These are phyloP conservation scores for Funneliformis geosporum DNA, from an alignment of 192 early-diverging fungal species.

Conservation along the genomic window DNA sequence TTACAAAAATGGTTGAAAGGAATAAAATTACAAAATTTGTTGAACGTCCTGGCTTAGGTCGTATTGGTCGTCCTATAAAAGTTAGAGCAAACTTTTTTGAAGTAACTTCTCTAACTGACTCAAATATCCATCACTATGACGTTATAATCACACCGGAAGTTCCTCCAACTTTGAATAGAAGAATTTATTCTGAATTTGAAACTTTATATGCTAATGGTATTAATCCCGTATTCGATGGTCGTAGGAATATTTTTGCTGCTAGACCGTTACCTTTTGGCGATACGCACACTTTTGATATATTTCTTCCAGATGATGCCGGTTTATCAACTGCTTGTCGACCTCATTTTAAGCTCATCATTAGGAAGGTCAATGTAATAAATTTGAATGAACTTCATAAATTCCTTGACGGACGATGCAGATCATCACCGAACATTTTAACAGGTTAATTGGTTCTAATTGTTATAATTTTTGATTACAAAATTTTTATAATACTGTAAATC, in stretches of 20 bases:
- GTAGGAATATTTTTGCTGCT: constrained; percentile 74
- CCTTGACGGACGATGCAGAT: constrained; percentile 46
- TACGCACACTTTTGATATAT: constrained; percentile 58
- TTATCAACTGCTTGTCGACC: constrained; percentile 36
- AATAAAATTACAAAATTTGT: constrained; percentile 35
- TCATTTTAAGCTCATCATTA: constrained; percentile 66
- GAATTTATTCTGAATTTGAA: constrained; percentile 65
- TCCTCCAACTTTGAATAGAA: constrained; percentile 73
- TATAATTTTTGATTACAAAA: constrained; percentile 2
- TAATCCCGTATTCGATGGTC: constrained; percentile 56
- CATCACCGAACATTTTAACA: constrained; percentile 44
- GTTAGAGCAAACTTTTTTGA: constrained; percentile 79
- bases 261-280: constrained; percentile 58
- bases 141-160: constrained; percentile 77
- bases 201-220: constrained; percentile 51
- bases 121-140: constrained; percentile 84
- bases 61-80: constrained; percentile 41
- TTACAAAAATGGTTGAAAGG: too few species aligned
- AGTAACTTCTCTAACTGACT: constrained; percentile 60
- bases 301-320: constrained; percentile 33
- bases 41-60: constrained; percentile 46
- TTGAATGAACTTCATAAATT: constrained; percentile 61
- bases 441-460: constrained; percentile 27
- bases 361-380: constrained; percentile 65
- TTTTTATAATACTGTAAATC: neutral